Base-by-base conservation (phyloP, 2,329 filamentous ascomycete genomes). In the Fonsecaea erecta region DNA sequence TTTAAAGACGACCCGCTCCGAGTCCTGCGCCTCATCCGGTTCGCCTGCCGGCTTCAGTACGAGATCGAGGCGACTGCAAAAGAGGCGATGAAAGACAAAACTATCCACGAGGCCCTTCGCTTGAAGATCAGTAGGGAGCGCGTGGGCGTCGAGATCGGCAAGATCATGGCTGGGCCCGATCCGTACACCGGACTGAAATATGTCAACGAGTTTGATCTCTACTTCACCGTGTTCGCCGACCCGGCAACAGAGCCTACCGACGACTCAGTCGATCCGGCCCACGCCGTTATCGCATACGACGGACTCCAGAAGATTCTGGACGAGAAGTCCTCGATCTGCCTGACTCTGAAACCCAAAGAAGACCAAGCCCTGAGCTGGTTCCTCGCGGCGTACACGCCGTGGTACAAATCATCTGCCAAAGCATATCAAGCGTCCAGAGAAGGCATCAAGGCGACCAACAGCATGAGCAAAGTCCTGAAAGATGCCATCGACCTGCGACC, bases 1-100 rank as follows among this genome's bases (percentile, higher is more conserved):
- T 98, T 99, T 79, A 92, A 89, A 76, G 94, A 98, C 74, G 94
- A 98, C 73, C 95, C 95, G 12, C 81, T 99, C 26, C 86, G 95
- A 18, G 90, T 98, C 2, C 80, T 98, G 66, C 87, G 94, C 54
- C 82, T 98, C 59, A 90, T 99, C 56, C 87, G 95, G 62, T 98
- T 99, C 78, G 92, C 94, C 3, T 96, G 92, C 73, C 86, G 93
- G 21, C 83, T 98, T 7, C 83, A 85, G 52, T 99, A 97, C 75
- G 80, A 77, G 9, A 96, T 99, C 68, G 90, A 96, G 68, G 75
- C 82, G 0, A 82, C 84, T 32, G 89, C 90, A 0, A 86, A 90
- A 73, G 74, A 81, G 48, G 89, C 86, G 26, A 99, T 99, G 94
- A 84, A 84, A 12, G 84, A 96, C 70, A 75, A 80, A n/a, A 83